Conservation (phyloP, 1,284 basidiomycete genomes). For the Sporisorium scitamineum region DNA sequence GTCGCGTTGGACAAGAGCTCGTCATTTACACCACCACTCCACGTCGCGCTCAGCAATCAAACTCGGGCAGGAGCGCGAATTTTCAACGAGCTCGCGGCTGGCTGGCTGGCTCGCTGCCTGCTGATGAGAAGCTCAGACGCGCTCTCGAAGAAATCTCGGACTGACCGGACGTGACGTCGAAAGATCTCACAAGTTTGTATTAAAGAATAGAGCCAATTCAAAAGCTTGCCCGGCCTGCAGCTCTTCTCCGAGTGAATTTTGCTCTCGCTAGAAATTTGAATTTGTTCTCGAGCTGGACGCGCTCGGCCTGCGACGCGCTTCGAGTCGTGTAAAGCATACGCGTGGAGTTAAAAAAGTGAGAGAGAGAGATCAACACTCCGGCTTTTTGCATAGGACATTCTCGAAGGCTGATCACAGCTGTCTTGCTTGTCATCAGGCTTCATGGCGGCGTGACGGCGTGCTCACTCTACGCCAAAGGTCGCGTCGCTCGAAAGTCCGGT, state of each 20-base stretch:
- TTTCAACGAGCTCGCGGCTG: background rate
- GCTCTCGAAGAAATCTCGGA: constrained; percentile 1
- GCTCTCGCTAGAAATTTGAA: background rate
- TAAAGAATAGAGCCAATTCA: background rate
- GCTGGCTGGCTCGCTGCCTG: background rate
- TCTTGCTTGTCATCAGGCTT: background rate
- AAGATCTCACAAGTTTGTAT: background rate
- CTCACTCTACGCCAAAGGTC: background rate
- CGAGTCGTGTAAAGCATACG: constrained; percentile 5
- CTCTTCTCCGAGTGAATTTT: constrained; percentile 13
- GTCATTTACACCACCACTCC: constrained; percentile 36
- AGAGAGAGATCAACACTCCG: constrained; percentile 7
- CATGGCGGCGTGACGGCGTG: background rate
- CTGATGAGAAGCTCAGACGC: background rate
- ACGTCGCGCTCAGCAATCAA: constrained; percentile 24
- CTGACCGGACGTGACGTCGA: constrained; percentile 1
- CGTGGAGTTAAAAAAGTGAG: constrained; percentile 11
- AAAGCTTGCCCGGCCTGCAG: constrained; percentile 7
- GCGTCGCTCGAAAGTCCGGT: background rate
- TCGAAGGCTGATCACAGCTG: background rate
- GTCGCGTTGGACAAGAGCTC: background rate
- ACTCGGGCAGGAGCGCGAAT: constrained; percentile 3
- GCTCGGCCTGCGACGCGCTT: constrained; percentile 11
- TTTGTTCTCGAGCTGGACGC: constrained; percentile 9
- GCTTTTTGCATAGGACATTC: background rate